Evolutionary conservation across 1,139 yeast species (phyloP).

Genomic region (Debaryomyces sp.): DNA sequence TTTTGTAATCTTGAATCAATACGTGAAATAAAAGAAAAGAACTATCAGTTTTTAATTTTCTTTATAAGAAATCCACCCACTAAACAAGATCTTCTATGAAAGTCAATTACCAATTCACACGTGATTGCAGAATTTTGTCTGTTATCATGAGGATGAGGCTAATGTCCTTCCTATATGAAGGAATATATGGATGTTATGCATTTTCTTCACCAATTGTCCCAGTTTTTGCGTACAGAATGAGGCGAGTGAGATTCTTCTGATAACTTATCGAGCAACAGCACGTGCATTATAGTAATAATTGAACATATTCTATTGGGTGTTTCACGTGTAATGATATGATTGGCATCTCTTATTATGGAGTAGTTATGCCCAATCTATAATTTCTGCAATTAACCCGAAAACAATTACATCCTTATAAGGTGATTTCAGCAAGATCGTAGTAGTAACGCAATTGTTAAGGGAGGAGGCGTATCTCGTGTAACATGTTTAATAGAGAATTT

Average conservation of each 20-base stretch:
- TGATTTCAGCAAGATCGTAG: too few species aligned
- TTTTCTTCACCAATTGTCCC: background rate
- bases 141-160: background rate
- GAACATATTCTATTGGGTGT: background rate
- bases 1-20: conserved; percentile 2
- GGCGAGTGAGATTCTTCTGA: background rate
- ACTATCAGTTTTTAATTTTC: background rate
- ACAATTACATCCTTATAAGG: too few species aligned
- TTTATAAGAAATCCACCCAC: background rate
- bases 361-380: too few species aligned
- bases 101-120: background rate
- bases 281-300: conserved; percentile 4
- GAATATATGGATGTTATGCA: background rate
- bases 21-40: background rate
- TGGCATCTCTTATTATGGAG: background rate
- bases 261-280: conserved; percentile 3
- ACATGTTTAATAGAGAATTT: too few species aligned
- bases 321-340: conserved; percentile 7
- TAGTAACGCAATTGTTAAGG: too few species aligned
- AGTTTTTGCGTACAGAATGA: background rate
- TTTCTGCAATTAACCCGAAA: too few species aligned
- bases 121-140: background rate
- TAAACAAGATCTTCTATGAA: background rate
- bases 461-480: too few species aligned
- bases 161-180: background rate